phyloP scores from a whole-genome alignment of 2,329 filamentous ascomycete genomes.

The Dryadomyces quercus-mongolicae region DNA sequence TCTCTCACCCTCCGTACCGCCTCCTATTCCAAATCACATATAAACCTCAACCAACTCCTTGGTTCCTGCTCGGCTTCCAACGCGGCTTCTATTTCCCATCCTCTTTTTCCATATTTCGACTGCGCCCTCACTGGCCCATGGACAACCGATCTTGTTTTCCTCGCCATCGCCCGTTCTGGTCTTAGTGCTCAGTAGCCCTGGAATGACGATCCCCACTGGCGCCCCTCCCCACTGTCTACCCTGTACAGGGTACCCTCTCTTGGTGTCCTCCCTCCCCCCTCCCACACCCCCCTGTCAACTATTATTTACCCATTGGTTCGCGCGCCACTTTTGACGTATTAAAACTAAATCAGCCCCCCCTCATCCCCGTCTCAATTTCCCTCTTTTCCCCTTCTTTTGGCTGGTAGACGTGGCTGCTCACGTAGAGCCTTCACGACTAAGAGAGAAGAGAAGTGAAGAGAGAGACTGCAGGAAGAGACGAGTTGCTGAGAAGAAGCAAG shows the following conservation, averaged over 20 bases:
- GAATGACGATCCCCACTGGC: constrained; percentile 2
- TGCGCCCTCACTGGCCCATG: neutral
- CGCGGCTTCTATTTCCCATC: neutral
- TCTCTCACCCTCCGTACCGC: too few relatives aligned
- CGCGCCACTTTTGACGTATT: constrained; percentile 8
- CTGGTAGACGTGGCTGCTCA: constrained; percentile 8
- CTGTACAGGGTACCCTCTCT: too few relatives aligned
- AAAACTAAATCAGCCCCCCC: constrained; percentile 9
- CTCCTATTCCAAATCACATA: too few relatives aligned
- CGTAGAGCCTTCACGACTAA: constrained; percentile 1
- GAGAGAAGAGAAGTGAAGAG: neutral
- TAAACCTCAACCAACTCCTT: too few relatives aligned
- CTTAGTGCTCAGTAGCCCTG: neutral
- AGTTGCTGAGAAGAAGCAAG: neutral
- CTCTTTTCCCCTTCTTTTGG: neutral
- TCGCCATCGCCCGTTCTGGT: neutral
- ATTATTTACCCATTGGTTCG: neutral
- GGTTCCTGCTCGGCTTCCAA: too few relatives aligned
- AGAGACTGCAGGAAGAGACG: neutral
- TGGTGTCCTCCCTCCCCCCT: neutral
- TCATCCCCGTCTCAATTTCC: constrained; percentile 4
- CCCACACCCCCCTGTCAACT: neutral
- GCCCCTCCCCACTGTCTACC: neutral
- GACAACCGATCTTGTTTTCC: neutral
- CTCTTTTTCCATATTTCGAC: neutral